Percentiles rank a stretch among this genome's conserved stretches.
phyloP scores from a whole-genome alignment of 768 basidiomycete species.

The Termitomyces sp. region DNA sequence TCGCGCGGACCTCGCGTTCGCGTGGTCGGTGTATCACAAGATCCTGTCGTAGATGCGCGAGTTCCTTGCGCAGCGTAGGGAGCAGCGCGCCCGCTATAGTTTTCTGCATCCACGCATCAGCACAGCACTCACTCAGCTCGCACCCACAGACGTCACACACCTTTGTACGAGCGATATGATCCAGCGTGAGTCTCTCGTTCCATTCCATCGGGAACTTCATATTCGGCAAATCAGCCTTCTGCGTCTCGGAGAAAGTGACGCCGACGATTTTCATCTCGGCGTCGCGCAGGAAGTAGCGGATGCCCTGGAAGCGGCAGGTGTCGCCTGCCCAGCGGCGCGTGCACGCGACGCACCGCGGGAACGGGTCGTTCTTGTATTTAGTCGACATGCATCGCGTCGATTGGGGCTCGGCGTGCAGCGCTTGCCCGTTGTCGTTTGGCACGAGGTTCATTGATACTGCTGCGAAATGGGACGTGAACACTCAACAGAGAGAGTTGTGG shows the following conservation, averaged over 20 bases:
- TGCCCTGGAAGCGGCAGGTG: slow-evolving; percentile 83
- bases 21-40: slow-evolving; percentile 68
- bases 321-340: slow-evolving; percentile 86
- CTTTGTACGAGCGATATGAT: slow-evolving; percentile 57
- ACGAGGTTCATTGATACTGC: slow-evolving; percentile 23
- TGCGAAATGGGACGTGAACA: slow-evolving; percentile 16
- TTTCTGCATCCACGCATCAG: slow-evolving; percentile 31
- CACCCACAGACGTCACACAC: slow-evolving; percentile 34
- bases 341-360: slow-evolving; percentile 80
- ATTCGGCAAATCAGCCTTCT: slow-evolving; percentile 48
- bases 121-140: too few species aligned
- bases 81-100: slow-evolving; percentile 67
- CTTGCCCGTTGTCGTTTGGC: slow-evolving; percentile 20
- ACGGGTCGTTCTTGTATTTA: slow-evolving; percentile 64
- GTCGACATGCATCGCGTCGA: slow-evolving; percentile 83
- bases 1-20: slow-evolving; percentile 79
- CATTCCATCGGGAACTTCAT: slow-evolving; percentile 65
- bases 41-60: slow-evolving; percentile 49
- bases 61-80: slow-evolving; percentile 60
- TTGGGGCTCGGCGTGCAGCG: slow-evolving; percentile 63
- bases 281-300: slow-evolving; percentile 73
- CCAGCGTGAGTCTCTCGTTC: slow-evolving; percentile 52
- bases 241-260: slow-evolving; percentile 65
- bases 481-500: too few species aligned
- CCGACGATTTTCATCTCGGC: slow-evolving; percentile 52